Evolutionary conservation across 2,329 filamentous ascomycete species (phyloP).

Genomic region (Diaporthe capsici): DNA sequence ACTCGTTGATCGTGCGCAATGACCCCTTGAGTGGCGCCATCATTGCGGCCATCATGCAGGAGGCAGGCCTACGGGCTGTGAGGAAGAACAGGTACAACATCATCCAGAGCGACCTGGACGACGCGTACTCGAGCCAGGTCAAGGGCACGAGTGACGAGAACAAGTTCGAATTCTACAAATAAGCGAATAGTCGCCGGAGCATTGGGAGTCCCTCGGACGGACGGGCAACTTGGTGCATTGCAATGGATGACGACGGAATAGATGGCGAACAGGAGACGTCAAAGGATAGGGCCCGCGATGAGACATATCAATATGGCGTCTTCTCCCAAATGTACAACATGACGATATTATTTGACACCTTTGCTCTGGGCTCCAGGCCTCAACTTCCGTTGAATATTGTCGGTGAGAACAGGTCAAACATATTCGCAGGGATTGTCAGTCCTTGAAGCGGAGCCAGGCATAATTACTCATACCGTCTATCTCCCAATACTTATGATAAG

Average conservation of each 20-base stretch:
- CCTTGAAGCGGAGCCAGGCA: too few relatives aligned
- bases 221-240: conserved; percentile 17
- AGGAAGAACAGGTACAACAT: conserved; percentile 99
- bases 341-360: conserved; percentile 23
- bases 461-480: too few relatives aligned
- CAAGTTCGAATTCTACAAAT: conserved; percentile 96
- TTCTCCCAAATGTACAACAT: conserved; percentile 41
- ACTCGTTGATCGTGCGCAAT: conserved; percentile 96
- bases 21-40: conserved; percentile 95
- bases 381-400: neutral
- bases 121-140: conserved; percentile 96
- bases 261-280: neutral
- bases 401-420: too few relatives aligned
- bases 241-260: conserved; percentile 19
- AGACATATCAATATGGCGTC: conserved; percentile 19
- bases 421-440: too few relatives aligned
- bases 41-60: conserved; percentile 99
- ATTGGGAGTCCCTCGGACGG: neutral
- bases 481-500: neutral
- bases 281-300: neutral
- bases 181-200: conserved; percentile 49
- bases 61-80: conserved; percentile 93
- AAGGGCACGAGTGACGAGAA: conserved; percentile 79
- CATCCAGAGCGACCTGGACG: conserved; percentile 95
- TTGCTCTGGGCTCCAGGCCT: neutral